phyloP scores from a whole-genome alignment of 2,329 filamentous ascomycete species.

The Madurella fahalii region DNA sequence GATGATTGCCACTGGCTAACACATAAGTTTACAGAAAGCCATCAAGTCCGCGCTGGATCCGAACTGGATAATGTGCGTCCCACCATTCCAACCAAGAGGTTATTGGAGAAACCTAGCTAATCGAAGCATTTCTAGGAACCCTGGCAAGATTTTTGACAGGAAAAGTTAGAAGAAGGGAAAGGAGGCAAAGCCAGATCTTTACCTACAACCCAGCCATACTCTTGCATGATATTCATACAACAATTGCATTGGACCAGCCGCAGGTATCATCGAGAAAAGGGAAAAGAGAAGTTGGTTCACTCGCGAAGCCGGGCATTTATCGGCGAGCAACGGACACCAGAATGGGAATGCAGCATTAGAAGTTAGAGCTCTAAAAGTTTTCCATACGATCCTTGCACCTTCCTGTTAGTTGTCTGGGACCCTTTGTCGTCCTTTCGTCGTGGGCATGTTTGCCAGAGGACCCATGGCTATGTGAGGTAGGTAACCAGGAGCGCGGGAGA shows the following conservation, averaged over 20 bases:
- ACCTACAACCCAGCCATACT: background rate
- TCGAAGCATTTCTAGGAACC: slow-evolving; percentile 51
- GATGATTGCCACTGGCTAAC: background rate
- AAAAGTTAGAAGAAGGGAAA: slow-evolving; percentile 21
- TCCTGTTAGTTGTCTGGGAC: background rate
- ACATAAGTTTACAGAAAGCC: slow-evolving; percentile 42
- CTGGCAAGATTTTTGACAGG: slow-evolving; percentile 83
- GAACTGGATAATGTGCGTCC: slow-evolving; percentile 65
- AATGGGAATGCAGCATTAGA: background rate
- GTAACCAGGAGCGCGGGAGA: no score
- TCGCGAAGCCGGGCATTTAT: background rate
- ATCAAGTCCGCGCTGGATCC: slow-evolving; percentile 83
- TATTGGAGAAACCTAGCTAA: background rate
- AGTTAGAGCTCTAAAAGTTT: background rate
- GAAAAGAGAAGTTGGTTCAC: background rate
- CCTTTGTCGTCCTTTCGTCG: no score
- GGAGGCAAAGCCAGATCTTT: background rate
- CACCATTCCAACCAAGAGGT: background rate
- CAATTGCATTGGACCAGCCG: slow-evolving; percentile 17
- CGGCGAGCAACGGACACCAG: background rate
- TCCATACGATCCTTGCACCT: background rate
- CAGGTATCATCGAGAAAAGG: background rate
- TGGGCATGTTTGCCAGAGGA: no score
- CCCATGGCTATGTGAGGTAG: no score
- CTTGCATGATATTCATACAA: background rate